Evolutionary conservation across 2,329 filamentous ascomycete species (phyloP).

Genomic region (Coniochaeta sp.): DNA sequence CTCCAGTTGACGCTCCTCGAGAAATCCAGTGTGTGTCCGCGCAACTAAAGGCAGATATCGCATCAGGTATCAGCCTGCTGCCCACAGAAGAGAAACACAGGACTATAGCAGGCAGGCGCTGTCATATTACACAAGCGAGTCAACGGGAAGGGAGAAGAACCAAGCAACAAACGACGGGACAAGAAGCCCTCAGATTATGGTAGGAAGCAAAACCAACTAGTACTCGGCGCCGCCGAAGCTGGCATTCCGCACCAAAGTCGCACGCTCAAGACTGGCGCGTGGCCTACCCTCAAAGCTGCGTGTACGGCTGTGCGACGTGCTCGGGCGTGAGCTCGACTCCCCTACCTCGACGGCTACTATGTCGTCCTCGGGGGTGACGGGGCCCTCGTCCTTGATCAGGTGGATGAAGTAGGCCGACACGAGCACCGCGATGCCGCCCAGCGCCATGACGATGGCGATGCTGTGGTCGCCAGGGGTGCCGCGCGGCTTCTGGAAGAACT

Average conservation of each 20-base stretch:
- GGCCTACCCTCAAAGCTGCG: conserved; percentile 34
- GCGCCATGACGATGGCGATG: conserved; percentile 77
- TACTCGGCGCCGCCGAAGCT: conserved; percentile 45
- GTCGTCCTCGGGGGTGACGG: conserved; percentile 26
- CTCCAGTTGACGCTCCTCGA: background rate
- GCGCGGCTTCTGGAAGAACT: conserved; percentile 76
- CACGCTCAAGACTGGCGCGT: conserved; percentile 36
- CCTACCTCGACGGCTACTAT: conserved; percentile 28
- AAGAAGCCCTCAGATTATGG: too few relatives aligned
- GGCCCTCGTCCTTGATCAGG: conserved; percentile 56
- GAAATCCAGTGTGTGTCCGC: background rate
- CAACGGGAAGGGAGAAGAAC: too few relatives aligned
- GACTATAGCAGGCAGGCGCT: background rate
- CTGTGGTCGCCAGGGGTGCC: conserved; percentile 80
- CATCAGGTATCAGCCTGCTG: background rate
- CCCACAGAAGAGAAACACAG: background rate
- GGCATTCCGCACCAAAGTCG: conserved; percentile 38
- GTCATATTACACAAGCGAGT: background rate
- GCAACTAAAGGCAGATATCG: background rate
- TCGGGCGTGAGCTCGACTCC: conserved; percentile 20
- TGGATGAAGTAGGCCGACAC: conserved; percentile 68
- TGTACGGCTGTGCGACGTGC: conserved; percentile 26
- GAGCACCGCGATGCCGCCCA: conserved; percentile 74
- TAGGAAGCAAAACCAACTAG: too few relatives aligned
- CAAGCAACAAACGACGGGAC: too few relatives aligned